Conservation (phyloP, 179 eudicot genomes). For the Vitellaria paradoxa region DNA sequence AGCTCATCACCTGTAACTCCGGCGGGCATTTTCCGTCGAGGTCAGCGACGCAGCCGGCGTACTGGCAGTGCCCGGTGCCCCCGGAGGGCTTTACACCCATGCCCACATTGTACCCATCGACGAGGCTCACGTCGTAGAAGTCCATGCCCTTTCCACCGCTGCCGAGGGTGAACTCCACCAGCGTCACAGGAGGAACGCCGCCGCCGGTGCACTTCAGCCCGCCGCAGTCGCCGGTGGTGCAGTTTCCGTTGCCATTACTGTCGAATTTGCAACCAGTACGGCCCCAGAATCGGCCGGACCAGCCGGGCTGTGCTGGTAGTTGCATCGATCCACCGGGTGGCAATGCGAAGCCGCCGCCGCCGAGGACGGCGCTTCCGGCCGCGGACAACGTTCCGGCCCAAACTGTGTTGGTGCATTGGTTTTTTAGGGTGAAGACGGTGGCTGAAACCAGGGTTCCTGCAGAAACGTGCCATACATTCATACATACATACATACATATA, state of each 20-base stretch:
- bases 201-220: slow-evolving; percentile 52
- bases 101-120: slow-evolving; percentile 77
- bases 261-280: slow-evolving; percentile 73
- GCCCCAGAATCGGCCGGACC: slow-evolving; percentile 91
- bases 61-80: slow-evolving; percentile 24
- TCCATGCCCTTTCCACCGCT: slow-evolving; percentile 36
- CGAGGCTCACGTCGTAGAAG: slow-evolving; percentile 84
- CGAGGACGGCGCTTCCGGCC: slow-evolving; percentile 38
- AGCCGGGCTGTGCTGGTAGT: slow-evolving; percentile 50
- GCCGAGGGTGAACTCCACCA: slow-evolving; percentile 65
- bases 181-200: slow-evolving; percentile 62
- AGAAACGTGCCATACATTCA: background rate
- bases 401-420: slow-evolving; percentile 56
- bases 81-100: slow-evolving; percentile 45
- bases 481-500: too few relatives aligned
- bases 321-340: slow-evolving; percentile 40
- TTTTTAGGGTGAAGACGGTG: slow-evolving; percentile 49
- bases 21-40: slow-evolving; percentile 15
- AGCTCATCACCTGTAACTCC: slow-evolving; percentile 36
- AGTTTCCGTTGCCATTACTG: slow-evolving; percentile 40
- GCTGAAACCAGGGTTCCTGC: slow-evolving; percentile 38
- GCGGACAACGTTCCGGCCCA: slow-evolving; percentile 81
- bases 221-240: slow-evolving; percentile 74
- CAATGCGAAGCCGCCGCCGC: slow-evolving; percentile 50
- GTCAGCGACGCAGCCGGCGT: slow-evolving; percentile 6